Conservation (phyloP, 2,329 filamentous ascomycete species). For the Colletotrichum cereale region DNA sequence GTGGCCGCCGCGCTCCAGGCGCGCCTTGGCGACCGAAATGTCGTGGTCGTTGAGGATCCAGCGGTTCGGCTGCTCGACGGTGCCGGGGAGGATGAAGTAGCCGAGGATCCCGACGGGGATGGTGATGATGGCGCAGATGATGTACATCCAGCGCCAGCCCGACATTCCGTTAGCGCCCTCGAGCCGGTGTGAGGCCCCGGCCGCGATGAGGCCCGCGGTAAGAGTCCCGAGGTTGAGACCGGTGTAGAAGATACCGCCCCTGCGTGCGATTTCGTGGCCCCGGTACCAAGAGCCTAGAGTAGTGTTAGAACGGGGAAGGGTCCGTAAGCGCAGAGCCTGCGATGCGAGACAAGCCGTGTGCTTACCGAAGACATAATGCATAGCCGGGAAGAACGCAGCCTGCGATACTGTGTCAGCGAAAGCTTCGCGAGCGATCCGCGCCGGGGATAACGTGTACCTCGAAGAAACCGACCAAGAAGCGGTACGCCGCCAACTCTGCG, state of each 20-base stretch:
- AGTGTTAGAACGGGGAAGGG: slow-evolving; percentile 55
- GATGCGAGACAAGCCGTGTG: slow-evolving; percentile 12
- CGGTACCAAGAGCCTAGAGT: slow-evolving; percentile 62
- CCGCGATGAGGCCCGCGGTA: slow-evolving; percentile 59
- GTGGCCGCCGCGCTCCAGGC: slow-evolving; percentile 57
- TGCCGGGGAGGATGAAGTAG: slow-evolving; percentile 53
- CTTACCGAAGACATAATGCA: slow-evolving; percentile 55
- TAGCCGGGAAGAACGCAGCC: slow-evolving; percentile 49
- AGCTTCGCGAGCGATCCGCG: slow-evolving; percentile 54
- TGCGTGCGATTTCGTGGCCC: slow-evolving; percentile 53
- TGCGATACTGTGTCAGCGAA: slow-evolving; percentile 54
- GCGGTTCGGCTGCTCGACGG: slow-evolving; percentile 46
- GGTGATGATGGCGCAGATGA: slow-evolving; percentile 59
- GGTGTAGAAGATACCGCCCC: slow-evolving; percentile 58
- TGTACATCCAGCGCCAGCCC: slow-evolving; percentile 62
- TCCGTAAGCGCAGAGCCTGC: slow-evolving; percentile 45
- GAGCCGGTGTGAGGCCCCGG: slow-evolving; percentile 58
- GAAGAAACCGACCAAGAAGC: slow-evolving; percentile 53
- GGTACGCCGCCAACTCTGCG: slow-evolving; percentile 41
- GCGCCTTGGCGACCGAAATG: slow-evolving; percentile 44
- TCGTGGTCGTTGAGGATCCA: slow-evolving; percentile 47
- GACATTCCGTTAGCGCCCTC: slow-evolving; percentile 54
- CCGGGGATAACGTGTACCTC: slow-evolving; percentile 14
- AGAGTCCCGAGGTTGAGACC: slow-evolving; percentile 58
- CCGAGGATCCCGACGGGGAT: slow-evolving; percentile 55